These are phyloP conservation scores for Parasitella parasitica DNA, from an alignment of 371 early-diverging fungal genomes.

Conservation along the genomic window DNA sequence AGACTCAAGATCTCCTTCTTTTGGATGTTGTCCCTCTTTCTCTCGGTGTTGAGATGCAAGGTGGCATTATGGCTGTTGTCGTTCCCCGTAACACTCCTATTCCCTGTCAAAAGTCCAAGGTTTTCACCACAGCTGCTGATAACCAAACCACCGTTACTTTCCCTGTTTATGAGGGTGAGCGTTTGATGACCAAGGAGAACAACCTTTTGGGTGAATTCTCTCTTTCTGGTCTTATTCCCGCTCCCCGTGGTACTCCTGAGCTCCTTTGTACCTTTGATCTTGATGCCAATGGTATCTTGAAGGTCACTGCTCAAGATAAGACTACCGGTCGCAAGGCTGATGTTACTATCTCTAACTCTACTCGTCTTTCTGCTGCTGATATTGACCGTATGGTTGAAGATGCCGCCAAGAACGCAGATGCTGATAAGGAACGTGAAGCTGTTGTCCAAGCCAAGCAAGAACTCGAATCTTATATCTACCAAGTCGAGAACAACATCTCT, in stretches of 20 bases:
- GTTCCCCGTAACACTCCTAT: constrained; percentile 89
- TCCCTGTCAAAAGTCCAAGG: constrained; percentile 88
- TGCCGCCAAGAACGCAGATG: constrained; percentile 85
- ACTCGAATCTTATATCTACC: constrained; percentile 87
- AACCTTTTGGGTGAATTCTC: constrained; percentile 92
- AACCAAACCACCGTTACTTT: constrained; percentile 93
- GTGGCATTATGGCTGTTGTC: constrained; percentile 78
- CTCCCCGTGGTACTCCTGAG: constrained; percentile 89
- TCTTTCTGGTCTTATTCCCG: constrained; percentile 83
- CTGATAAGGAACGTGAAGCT: constrained; percentile 80
- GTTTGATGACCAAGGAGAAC: constrained; percentile 91
- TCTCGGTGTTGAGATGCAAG: constrained; percentile 93
- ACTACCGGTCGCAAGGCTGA: constrained; percentile 85
- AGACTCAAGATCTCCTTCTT: constrained; percentile 71
- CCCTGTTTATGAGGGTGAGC: constrained; percentile 93
- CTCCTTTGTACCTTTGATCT: constrained; percentile 93
- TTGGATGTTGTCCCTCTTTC: constrained; percentile 91
- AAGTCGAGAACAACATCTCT: constrained; percentile 77
- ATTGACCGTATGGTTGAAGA: constrained; percentile 91
- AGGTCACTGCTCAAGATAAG: constrained; percentile 92
- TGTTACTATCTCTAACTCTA: constrained; percentile 92
- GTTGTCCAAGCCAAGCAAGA: constrained; percentile 84
- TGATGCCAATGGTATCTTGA: constrained; percentile 94
- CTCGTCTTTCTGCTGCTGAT: constrained; percentile 86
- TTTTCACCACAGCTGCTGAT: constrained; percentile 94